Base-by-base conservation (phyloP, 495 filamentous ascomycete species). In the Parathielavia hyrcaniae region DNA sequence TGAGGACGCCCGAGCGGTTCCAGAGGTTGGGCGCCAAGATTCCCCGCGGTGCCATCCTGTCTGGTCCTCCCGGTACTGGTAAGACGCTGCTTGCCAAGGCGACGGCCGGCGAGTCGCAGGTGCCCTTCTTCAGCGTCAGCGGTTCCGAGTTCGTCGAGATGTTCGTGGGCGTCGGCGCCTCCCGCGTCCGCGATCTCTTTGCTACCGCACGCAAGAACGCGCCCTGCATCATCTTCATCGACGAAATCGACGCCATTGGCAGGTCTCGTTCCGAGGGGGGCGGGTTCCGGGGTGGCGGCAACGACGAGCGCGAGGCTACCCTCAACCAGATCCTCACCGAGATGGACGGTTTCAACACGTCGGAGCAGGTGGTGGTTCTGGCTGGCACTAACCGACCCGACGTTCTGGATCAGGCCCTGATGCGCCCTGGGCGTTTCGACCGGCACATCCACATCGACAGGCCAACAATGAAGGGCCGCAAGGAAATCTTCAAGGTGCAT, bases 71-170 rank as follows among this genome's bases (percentile, higher is more conserved):
- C 16, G 93, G 93, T 75, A 98, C 93, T 43, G 93, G 93, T 85
- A 98, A 98, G 77, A 98, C 93, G 7, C 73, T 98, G 61, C 82
- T 98, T 43, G 93, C 93, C 44, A 98, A 98, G 75, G 93, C 93
- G 23, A 98, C 93, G 11, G 93, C 93, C 39, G 93, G 93, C 67
- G 93, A 98, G 74, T 96, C 93, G n/a, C 82, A 86, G 41, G 93
- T 98, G 26, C 93, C 93, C 14, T 98, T 98, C 81, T 98, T 88
- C 80, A 96, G 86, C 65, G 95, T 97, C 71, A 96, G 90, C 72
- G 93, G 93, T 66, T 98, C 93, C 22, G 93, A 98, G 67, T 98
- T 98, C 64, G 91, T 98, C 40, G 93, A 98, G 74, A 97, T 98
- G 91, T 98, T 97, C 65, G 93, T 98, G 43, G 93, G 93, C 80